These are phyloP conservation scores for Fusarium tanahbumbuense DNA, from an alignment of 2,329 filamentous ascomycete species.

Conservation along the genomic window DNA sequence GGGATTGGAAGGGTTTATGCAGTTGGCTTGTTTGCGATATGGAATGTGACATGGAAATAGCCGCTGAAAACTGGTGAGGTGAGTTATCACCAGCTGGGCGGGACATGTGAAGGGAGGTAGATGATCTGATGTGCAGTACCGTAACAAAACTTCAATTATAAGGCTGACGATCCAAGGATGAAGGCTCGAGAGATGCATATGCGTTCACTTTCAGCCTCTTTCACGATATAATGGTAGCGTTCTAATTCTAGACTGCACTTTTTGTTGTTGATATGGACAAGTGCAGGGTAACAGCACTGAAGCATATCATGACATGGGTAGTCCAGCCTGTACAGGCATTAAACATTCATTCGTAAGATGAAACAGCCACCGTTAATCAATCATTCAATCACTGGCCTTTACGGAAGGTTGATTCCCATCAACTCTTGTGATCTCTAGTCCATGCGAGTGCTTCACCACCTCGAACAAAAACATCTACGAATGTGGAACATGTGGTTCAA, in stretches of 20 bases:
- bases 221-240: neutral
- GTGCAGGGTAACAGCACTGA: conserved; percentile 14
- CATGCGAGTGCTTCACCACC: conserved; percentile 30
- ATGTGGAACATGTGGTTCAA: conserved; percentile 18
- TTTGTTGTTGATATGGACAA: neutral
- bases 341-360: neutral
- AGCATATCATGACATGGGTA: neutral
- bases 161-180: conserved; percentile 34
- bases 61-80: neutral
- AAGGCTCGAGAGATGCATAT: conserved; percentile 23
- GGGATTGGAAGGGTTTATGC: conserved; percentile 23
- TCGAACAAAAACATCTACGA: neutral
- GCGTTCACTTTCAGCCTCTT: neutral
- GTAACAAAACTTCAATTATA: conserved; percentile 17
- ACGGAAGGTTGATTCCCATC: neutral
- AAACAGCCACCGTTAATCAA: neutral
- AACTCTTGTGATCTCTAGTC: conserved; percentile 21
- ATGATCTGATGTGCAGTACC: conserved; percentile 10
- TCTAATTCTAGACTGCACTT: neutral
- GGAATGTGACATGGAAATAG: conserved; percentile 11
- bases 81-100: neutral
- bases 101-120: conserved; percentile 9
- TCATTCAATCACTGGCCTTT: neutral
- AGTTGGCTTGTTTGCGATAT: neutral
- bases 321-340: neutral